Evolutionary conservation across 2,329 filamentous ascomycete genomes (phyloP).

Genomic region (Monosporascus sp.): DNA sequence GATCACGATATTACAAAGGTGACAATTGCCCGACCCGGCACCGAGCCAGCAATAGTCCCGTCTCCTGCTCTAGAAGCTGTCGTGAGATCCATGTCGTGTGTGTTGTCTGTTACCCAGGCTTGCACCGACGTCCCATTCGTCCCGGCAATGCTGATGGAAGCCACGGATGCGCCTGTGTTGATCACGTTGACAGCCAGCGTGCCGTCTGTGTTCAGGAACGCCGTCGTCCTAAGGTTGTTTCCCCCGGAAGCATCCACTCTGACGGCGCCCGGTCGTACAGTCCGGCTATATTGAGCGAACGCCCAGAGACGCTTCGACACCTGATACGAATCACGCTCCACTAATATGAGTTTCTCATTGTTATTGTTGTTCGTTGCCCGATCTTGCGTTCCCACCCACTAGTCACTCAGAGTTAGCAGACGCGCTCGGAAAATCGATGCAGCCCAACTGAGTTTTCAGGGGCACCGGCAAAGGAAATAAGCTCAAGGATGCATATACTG

Average conservation of each 20-base stretch:
- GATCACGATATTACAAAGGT: conserved; percentile 10
- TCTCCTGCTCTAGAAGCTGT: conserved; percentile 8
- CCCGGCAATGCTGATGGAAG: conserved; percentile 23
- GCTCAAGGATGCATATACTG: too few species aligned
- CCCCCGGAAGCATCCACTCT: conserved; percentile 18
- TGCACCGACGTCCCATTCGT: conserved; percentile 20
- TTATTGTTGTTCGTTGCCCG: conserved; percentile 15
- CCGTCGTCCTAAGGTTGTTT: conserved; percentile 6
- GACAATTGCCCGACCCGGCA: conserved; percentile 11
- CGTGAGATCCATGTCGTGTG: conserved; percentile 16
- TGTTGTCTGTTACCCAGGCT: conserved; percentile 33
- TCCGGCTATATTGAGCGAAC: conserved; percentile 24
- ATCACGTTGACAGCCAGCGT: conserved; percentile 24
- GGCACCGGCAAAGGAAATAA: too few species aligned
- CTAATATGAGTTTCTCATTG: conserved; percentile 20
- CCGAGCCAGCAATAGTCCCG: conserved; percentile 13
- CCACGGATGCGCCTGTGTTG: conserved; percentile 21
- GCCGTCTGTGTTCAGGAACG: conserved; percentile 28
- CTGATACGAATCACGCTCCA: conserved; percentile 15
- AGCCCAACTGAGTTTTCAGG: neutral
- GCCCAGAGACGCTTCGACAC: conserved; percentile 21
- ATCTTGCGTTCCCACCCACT: conserved; percentile 20
- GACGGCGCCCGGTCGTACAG: conserved; percentile 23
- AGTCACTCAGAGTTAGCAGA: neutral
- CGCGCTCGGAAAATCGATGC: neutral